phyloP scores from a whole-genome alignment of 768 basidiomycete genomes.

The Amylocystis lapponica region DNA sequence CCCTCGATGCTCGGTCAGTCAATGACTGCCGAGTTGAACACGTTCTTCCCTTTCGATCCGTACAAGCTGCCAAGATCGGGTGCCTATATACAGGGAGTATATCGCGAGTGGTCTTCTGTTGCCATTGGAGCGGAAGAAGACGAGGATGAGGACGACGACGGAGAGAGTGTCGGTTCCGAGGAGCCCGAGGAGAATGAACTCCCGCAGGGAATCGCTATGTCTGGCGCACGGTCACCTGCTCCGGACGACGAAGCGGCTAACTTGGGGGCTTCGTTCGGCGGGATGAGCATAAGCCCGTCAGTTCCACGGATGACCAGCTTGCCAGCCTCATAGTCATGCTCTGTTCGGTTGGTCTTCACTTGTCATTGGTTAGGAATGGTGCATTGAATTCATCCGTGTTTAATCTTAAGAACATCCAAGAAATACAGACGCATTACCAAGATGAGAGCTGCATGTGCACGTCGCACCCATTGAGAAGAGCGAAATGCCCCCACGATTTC shows the following conservation, averaged over 20 bases:
- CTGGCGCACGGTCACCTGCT: slow-evolving; percentile 17
- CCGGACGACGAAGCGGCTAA: slow-evolving; percentile 38
- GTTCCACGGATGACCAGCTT: no score
- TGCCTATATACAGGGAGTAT: slow-evolving; percentile 74
- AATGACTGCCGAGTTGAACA: slow-evolving; percentile 68
- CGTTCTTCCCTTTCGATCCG: slow-evolving; percentile 98
- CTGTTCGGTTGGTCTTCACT: no score
- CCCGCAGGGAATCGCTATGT: slow-evolving; percentile 10
- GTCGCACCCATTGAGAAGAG: no score
- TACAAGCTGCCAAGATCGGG: slow-evolving; percentile 82
- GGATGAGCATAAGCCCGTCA: slow-evolving; percentile 85
- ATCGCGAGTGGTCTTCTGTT: slow-evolving; percentile 86
- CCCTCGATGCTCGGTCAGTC: slow-evolving; percentile 27
- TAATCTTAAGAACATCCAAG: no score
- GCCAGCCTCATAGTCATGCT: no score
- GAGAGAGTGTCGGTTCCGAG: slow-evolving; percentile 49
- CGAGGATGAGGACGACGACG: slow-evolving; percentile 60
- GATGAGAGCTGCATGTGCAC: no score
- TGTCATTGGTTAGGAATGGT: no score
- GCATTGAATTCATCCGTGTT: no score
- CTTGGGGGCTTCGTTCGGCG: slow-evolving; percentile 63
- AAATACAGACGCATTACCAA: no score
- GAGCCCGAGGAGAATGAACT: slow-evolving; percentile 49
- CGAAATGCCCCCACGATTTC: no score
- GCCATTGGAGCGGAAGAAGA: slow-evolving; percentile 65